Percentiles rank a stretch among this genome's conserved stretches.
These are phyloP conservation scores for Quercus agrifolia DNA, from an alignment of 306 rosid genomes.

Conservation along the genomic window DNA sequence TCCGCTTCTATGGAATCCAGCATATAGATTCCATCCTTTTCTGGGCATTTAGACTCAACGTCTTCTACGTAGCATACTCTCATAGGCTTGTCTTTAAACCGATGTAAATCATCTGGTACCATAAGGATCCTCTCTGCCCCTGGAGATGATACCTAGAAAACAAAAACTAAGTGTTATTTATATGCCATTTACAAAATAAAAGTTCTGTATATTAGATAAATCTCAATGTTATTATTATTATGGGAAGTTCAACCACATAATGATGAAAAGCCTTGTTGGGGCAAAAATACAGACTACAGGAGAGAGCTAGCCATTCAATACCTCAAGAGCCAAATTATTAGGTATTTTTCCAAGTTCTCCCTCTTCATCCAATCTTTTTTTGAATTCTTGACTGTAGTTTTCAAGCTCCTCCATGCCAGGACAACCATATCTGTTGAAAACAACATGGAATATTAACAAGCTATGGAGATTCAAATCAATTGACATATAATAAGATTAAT, in stretches of 20 bases:
- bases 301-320: slow-evolving; percentile 19
- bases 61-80: slow-evolving; percentile 54
- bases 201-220: slow-evolving; percentile 9
- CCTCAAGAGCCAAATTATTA: slow-evolving; percentile 80
- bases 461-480: background rate
- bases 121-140: slow-evolving; percentile 85
- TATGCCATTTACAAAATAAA: background rate
- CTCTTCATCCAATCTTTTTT: slow-evolving; percentile 69
- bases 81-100: slow-evolving; percentile 83
- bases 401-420: slow-evolving; percentile 85
- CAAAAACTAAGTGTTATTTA: slow-evolving; percentile 16
- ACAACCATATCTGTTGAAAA: slow-evolving; percentile 73
- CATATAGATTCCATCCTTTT: slow-evolving; percentile 55
- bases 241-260: background rate
- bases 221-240: background rate
- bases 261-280: slow-evolving; percentile 6
- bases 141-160: slow-evolving; percentile 74
- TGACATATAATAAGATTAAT: background rate
- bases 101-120: slow-evolving; percentile 71
- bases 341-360: slow-evolving; percentile 87
- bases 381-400: slow-evolving; percentile 60
- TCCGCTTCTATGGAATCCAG: slow-evolving; percentile 62
- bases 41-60: slow-evolving; percentile 39
- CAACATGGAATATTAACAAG: slow-evolving; percentile 16
- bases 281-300: slow-evolving; percentile 1